phyloP scores from a whole-genome alignment of 805 yeast genomes.

The Candida berthetii region DNA sequence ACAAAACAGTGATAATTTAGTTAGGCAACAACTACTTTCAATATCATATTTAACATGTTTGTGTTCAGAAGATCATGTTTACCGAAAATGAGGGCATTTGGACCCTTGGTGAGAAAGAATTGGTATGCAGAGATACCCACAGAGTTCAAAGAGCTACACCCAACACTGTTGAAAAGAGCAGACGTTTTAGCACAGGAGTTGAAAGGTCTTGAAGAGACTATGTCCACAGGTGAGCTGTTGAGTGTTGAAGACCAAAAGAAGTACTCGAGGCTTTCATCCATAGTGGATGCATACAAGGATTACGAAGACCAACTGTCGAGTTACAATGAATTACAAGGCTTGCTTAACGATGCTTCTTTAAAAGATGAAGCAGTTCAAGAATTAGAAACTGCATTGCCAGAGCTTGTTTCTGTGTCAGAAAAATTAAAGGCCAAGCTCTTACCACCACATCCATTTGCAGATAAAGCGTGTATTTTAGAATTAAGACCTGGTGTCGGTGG shows the following conservation, averaged over 20 bases:
- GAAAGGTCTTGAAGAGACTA: conserved; percentile 28
- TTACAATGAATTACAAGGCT: conserved; percentile 34
- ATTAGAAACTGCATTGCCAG: conserved; percentile 38
- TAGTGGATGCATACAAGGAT: conserved; percentile 34
- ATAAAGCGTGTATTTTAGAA: conserved; percentile 74
- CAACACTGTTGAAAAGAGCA: conserved; percentile 45
- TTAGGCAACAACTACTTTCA: too few relatives aligned
- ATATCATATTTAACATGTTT: not conserved
- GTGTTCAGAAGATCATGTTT: not conserved
- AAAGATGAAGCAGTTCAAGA: conserved; percentile 60
- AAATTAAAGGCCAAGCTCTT: conserved; percentile 52
- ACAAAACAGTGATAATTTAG: too few relatives aligned
- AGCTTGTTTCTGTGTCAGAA: conserved; percentile 33
- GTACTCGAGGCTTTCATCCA: conserved; percentile 36
- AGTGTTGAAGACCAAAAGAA: conserved; percentile 42
- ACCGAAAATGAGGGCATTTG: not conserved
- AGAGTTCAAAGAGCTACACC: conserved; percentile 34
- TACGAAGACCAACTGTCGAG: conserved; percentile 24
- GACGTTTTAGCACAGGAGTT: conserved; percentile 34
- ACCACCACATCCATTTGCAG: conserved; percentile 74
- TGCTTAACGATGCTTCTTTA: conserved; percentile 41
- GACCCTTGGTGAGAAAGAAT: not conserved
- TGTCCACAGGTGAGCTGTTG: conserved; percentile 37
- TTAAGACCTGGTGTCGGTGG: conserved; percentile 97
- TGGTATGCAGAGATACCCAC: not conserved